Base-by-base conservation (phyloP, 2,329 filamentous ascomycete species). In the Albifimbria verrucaria region DNA sequence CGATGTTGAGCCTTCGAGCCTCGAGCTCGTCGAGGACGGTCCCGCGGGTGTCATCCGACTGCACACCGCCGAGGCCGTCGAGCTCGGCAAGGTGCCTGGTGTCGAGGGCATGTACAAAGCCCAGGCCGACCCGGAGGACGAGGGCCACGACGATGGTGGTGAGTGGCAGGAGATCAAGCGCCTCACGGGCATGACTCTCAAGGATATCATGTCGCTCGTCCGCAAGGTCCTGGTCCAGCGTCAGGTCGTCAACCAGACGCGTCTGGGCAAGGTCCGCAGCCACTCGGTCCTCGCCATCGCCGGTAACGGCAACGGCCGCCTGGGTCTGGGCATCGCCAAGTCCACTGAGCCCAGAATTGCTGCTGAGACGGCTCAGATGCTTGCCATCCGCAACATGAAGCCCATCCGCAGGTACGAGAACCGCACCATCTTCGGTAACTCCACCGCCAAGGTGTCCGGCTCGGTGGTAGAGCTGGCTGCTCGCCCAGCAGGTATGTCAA, bases 261-360 rank as follows among this genome's bases (percentile, higher is more conserved):
- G 93, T 77, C 85, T 99, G 73, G 94, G 94, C 68, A 99, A 97
- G 80, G 87, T 99, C 55, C 80, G 81, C 61, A 90, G 87, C 70
- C 64, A 80, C 41, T 95, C 93, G 64, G 79, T 85, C 62, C 75
- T 97, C 56, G 86, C 86, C 41, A 86, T 97, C 61, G 92, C 92
- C 6, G 94, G 94, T 50, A 96, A 97, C 72, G 82, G 85, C 54
- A 82, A 94, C 60, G 94, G 94, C 17, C 81, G 93, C 64, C 73
- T 99, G 26, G 94, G 94, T 11, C 80, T 97, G 55, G 94, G 94
- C 52, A 89, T 93, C 72, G 92, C 90, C 62, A 99, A 97, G 78
- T 88, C 88, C 10, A 84, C 86, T 24, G 92, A 97, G 71, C 65
- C 77, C 1, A 74, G 78, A 26, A 84, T 89, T 54, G 90, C 90